These are phyloP conservation scores for Trichaptum fuscoviolaceum DNA, from an alignment of 768 basidiomycete genomes.

Conservation along the genomic window DNA sequence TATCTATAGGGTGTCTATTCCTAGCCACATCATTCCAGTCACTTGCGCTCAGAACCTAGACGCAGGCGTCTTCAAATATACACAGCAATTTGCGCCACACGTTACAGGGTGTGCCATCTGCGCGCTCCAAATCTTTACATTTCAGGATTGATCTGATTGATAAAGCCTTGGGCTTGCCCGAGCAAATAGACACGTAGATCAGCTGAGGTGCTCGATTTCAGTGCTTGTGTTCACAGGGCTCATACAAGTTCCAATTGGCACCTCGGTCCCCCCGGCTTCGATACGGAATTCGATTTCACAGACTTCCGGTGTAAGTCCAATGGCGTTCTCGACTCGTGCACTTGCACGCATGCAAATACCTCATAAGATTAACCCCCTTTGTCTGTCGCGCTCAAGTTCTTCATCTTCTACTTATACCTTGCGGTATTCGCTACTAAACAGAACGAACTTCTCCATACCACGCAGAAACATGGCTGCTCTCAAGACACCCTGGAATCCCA, in stretches of 20 bases:
- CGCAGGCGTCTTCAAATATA: not conserved
- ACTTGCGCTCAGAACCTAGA: not conserved
- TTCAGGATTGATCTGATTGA: not conserved
- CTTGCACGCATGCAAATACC: not conserved
- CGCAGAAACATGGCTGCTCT: not conserved
- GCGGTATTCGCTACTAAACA: not conserved
- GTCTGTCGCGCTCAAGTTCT: not conserved
- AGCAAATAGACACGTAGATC: not conserved
- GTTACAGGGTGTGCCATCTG: not conserved
- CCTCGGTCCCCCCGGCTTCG: not conserved
- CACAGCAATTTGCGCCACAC: not conserved
- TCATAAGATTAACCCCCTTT: not conserved
- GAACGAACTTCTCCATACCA: not conserved
- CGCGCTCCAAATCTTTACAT: not conserved
- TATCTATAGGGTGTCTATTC: no score
- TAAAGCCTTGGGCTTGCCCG: not conserved
- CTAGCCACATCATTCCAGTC: no score
- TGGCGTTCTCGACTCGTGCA: not conserved
- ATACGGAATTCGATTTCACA: not conserved
- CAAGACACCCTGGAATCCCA: slow-evolving; percentile 41
- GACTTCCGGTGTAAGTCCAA: not conserved
- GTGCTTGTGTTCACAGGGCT: not conserved
- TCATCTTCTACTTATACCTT: not conserved
- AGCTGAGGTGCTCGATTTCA: not conserved
- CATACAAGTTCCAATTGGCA: not conserved